Evolutionary conservation across 495 filamentous ascomycete genomes (phyloP).

Genomic region (Aspergillus funiculosus): DNA sequence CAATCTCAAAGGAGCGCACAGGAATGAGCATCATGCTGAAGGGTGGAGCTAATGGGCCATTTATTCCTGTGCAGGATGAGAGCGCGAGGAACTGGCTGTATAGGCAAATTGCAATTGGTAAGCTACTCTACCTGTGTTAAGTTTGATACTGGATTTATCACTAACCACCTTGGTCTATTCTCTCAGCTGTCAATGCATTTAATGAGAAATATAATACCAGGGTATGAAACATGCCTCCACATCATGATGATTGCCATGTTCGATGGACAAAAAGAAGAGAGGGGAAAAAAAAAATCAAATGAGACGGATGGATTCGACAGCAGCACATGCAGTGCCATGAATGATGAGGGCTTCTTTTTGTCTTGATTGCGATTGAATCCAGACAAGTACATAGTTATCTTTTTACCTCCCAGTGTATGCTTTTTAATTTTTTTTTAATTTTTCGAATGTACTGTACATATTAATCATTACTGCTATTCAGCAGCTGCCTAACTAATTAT

Average conservation of each 20-base stretch:
- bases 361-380: not conserved
- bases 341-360: not conserved
- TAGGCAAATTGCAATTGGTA: conserved; percentile 57
- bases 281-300: not conserved
- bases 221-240: not conserved
- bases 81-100: conserved; percentile 83
- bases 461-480: too few species aligned
- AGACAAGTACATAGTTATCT: not conserved
- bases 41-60: conserved; percentile 87
- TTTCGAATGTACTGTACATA: too few species aligned
- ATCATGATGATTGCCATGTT: conserved; percentile 7
- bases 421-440: too few species aligned
- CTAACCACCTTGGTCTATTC: conserved; percentile 16
- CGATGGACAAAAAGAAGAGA: conserved; percentile 1
- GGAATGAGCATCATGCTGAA: conserved; percentile 84
- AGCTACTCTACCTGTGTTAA: conserved; percentile 9
- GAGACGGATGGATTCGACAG: not conserved
- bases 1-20: conserved; percentile 91
- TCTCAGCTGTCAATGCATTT: conserved; percentile 59
- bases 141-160: not conserved
- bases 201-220: conserved; percentile 58
- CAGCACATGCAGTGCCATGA: not conserved
- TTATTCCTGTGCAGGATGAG: conserved; percentile 89
- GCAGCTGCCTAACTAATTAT: too few species aligned
- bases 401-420: too few species aligned